Evolutionary conservation across 2,329 filamentous ascomycete species (phyloP), one percentile per base, ranked within the genome.

Genomic region (Xylariales sp.): DNA sequence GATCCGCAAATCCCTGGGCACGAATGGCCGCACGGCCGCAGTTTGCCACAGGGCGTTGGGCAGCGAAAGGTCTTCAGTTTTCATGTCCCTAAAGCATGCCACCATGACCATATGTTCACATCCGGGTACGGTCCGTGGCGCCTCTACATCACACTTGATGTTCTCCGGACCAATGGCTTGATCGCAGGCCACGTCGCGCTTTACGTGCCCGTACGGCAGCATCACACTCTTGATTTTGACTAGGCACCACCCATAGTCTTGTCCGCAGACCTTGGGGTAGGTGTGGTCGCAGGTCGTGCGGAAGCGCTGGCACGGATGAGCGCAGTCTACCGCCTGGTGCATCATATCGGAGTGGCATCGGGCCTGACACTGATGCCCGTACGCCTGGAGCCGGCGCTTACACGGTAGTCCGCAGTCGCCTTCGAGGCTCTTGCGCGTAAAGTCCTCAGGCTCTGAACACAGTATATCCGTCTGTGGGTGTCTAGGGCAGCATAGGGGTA

Each of bases 281-380:
- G 30, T 18, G 8, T 33, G 30, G 10, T 19, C 16, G 11, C 30
- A 33, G 14, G 15, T 19, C 21, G 14, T 17, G 8, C n/a, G 6
- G 14, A 33, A 12, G 11, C 30, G 14, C 16, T 10, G n/a, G 15
- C 15, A 33, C 8, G n/a, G 30, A 16, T 33, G 15, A 5, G 16
- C 13, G 16, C 30, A 33, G 14, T 19, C 15, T 18, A 17, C 30
- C 5, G 30, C 15, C 11, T 33, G n/a, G 17, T 33, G 30, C 18
- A 33, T 18, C 15, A 33, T 19, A 11, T 33, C 30, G 17, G 30
- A 33, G 16, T 33, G 30, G 8, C 30, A 33, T 33, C 18, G 14
- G 30, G 14, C 16, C 15, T 18, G 14, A 17, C 30, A 20, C 5
- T 12, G 16, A 33, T 33, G 30, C 4, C 30, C 30, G 17, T 19